phyloP scores from a whole-genome alignment of 176 grass and related monocot species.

The Aechmea fasciata region DNA sequence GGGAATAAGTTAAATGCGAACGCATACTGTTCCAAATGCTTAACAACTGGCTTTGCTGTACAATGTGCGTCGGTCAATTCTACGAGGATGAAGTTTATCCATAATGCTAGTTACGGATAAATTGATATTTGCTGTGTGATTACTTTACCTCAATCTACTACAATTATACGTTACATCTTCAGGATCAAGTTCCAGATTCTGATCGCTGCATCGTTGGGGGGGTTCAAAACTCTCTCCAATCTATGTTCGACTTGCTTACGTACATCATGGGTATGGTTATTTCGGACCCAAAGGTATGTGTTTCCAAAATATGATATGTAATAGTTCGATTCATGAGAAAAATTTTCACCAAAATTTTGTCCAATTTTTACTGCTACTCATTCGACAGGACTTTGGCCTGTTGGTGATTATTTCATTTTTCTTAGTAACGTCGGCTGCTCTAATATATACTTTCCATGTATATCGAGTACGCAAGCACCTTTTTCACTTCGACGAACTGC shows the following conservation, averaged over 20 bases:
- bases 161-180: not conserved
- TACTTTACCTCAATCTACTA: not conserved
- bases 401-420: conserved; percentile 71
- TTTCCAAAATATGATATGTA: not conserved
- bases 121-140: not conserved
- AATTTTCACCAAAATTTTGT: not conserved
- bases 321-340: not conserved
- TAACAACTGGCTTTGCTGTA: not conserved
- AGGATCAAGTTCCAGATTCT: conserved; percentile 57
- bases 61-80: not conserved
- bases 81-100: not conserved
- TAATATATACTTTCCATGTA: conserved; percentile 62
- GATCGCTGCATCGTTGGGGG: conserved; percentile 80
- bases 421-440: conserved; percentile 55
- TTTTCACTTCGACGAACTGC: conserved; percentile 74
- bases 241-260: conserved; percentile 74
- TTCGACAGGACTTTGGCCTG: conserved; percentile 65
- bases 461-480: conserved; percentile 74
- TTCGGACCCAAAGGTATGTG: conserved; percentile 68
- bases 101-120: too few relatives aligned
- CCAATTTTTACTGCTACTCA: not conserved
- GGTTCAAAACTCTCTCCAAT: conserved; percentile 86
- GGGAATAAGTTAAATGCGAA: too few relatives aligned
- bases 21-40: too few relatives aligned
- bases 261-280: conserved; percentile 88